A percentile compares a stretch with the other conserved stretches of the same genome.
Conservation (phyloP, 768 basidiomycete genomes). For the Pholiota conissans region DNA sequence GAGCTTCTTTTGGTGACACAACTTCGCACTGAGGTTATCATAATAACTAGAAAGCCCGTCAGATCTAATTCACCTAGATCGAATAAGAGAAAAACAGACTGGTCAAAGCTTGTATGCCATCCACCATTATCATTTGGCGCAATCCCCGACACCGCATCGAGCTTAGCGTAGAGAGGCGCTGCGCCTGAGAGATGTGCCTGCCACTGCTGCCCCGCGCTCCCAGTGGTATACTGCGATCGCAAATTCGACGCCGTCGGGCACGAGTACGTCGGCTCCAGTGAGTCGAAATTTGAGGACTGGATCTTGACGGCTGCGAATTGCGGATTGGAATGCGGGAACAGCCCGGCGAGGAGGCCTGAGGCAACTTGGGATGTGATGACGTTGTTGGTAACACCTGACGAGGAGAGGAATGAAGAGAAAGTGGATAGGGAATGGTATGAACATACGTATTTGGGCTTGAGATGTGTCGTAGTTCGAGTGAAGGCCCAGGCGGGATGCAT, state of each 20-base stretch:
- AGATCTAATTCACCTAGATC: no score
- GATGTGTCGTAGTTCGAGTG: conserved; percentile 29
- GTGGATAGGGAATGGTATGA: background rate
- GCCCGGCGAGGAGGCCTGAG: conserved; percentile 41
- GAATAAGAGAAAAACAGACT: conserved; percentile 29
- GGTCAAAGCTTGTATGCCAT: conserved; percentile 53
- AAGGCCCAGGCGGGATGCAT: conserved; percentile 41
- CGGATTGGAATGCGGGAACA: conserved; percentile 39
- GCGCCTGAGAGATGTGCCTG: conserved; percentile 39
- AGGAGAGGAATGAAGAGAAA: background rate
- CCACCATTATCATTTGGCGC: conserved; percentile 36
- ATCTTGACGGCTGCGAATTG: conserved; percentile 32
- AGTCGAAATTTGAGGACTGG: conserved; percentile 42
- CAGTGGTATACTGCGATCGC: conserved; percentile 36
- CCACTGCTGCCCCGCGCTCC: conserved; percentile 37
- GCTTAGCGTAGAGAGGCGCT: conserved; percentile 36
- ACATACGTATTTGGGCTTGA: conserved; percentile 37
- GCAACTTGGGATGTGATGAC: conserved; percentile 54
- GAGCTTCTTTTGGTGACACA: conserved; percentile 45
- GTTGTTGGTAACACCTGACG: conserved; percentile 51
- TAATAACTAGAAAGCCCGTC: conserved; percentile 49
- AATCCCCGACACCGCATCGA: conserved; percentile 46
- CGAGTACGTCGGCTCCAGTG: conserved; percentile 46
- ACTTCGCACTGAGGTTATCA: conserved; percentile 51
- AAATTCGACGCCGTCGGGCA: conserved; percentile 39